Base-by-base conservation (phyloP, 768 basidiomycete species). In the Suillus occidentalis region DNA sequence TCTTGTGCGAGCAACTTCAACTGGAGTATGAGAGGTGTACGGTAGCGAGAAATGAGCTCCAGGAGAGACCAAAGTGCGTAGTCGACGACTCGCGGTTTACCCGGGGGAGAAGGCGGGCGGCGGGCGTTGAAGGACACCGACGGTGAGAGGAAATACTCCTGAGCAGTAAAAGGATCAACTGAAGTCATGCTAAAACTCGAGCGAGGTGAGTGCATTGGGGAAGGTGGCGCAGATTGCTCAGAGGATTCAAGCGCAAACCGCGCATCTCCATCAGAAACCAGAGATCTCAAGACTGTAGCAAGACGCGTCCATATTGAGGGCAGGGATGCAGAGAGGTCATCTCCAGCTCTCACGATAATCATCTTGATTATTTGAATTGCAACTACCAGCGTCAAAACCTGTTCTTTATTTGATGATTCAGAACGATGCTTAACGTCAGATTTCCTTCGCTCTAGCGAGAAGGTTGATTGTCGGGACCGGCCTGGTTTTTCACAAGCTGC, bases 51-150 rank as follows among this genome's bases (percentile, higher is more conserved):
- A 20, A 89, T 73, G 62, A 90, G 81, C 69, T 91, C 89, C 34
- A 92, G 75, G 36, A 87, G 73, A 4, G 91, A 92, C 90, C 90
- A 92, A 1, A 89, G 78, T 10, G 85, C 76, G 68, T 91, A 92
- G 72, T 93, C 91, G 6, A 90, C 77, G 31, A 89, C 77, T 36
- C 89, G 82, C 4, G 89, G 89, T 49, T 75, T 77, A 36, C 70
- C 68, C 58, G 74, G 71, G 50, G 71, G 63, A 60, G 65, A 63
- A 60, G 65, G 70, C 12, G 60, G 58, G 62, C 22, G 71, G n/a
- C 28, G 56, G 43, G 60, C 42, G 36, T 62, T 52, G 12, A 62
- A 53, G 8, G 62, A 37, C 20, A 40, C 52, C 2, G 61, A 67
- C 2, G 66, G 45, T 28, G 20, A 43, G 28, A 65, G 55, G 18